A percentile compares a stretch with the other conserved stretches of the same genome.
These are phyloP conservation scores for Fusarium sp. DNA, from an alignment of 2,329 filamentous ascomycete species.

Conservation along the genomic window DNA sequence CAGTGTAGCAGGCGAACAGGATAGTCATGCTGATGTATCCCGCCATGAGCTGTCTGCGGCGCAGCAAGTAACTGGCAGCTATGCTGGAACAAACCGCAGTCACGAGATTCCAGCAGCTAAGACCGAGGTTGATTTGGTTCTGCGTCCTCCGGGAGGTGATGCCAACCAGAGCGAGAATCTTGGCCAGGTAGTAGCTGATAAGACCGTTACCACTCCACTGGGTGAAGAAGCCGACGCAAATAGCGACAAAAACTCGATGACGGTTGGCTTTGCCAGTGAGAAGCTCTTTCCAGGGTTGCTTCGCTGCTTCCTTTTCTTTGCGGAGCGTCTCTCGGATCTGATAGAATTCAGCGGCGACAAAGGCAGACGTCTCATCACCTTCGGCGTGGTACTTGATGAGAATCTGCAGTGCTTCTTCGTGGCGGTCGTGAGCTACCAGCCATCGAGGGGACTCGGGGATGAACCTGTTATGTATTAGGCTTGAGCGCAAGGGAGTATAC, in stretches of 20 bases:
- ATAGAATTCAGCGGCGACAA: constrained; percentile 14
- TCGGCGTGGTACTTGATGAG: constrained; percentile 20
- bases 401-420: constrained; percentile 16
- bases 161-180: constrained; percentile 50
- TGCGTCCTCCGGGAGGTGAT: constrained; percentile 51
- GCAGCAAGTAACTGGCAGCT: background rate
- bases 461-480: background rate
- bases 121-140: constrained; percentile 12
- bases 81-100: background rate
- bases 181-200: constrained; percentile 51
- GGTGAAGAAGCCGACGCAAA: constrained; percentile 42
- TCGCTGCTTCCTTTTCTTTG: constrained; percentile 20
- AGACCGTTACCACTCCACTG: constrained; percentile 45
- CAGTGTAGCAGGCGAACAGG: constrained; percentile 43
- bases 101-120: constrained; percentile 36
- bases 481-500: background rate
- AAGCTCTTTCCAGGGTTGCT: constrained; percentile 26
- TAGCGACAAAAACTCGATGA: constrained; percentile 40
- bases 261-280: constrained; percentile 41
- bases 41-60: constrained; percentile 45
- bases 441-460: constrained; percentile 27
- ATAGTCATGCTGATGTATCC: constrained; percentile 25
- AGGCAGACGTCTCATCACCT: background rate
- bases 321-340: constrained; percentile 17
- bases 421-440: constrained; percentile 19